phyloP scores from a whole-genome alignment of 176 grass and related monocot genomes.

The Oryza coarctata region DNA sequence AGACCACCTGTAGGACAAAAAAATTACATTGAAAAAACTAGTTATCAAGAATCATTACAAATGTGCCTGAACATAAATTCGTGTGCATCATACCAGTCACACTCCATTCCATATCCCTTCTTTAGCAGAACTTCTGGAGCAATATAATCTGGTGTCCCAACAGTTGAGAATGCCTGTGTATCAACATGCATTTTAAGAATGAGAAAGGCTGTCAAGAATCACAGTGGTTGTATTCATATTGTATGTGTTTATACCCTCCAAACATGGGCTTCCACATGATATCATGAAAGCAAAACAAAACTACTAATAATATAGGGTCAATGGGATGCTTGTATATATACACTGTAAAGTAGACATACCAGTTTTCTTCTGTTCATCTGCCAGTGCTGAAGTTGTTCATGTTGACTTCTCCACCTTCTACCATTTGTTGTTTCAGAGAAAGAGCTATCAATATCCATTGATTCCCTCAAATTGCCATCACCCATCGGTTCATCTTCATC shows the following conservation, averaged over 20 bases:
- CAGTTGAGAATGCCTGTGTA: conserved; percentile 90
- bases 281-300: conserved; percentile 17
- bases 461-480: conserved; percentile 81
- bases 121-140: conserved; percentile 97
- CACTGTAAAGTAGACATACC: conserved; percentile 45
- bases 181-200: conserved; percentile 35
- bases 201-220: conserved; percentile 20
- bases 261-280: conserved; percentile 2
- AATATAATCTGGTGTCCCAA: conserved; percentile 98
- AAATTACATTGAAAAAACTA: background rate
- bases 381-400: conserved; percentile 97
- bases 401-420: conserved; percentile 82
- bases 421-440: conserved; percentile 67
- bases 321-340: background rate
- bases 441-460: conserved; percentile 85
- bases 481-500: conserved; percentile 92
- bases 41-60: conserved; percentile 10
- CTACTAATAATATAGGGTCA: background rate
- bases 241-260: background rate
- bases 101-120: conserved; percentile 99
- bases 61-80: conserved; percentile 8
- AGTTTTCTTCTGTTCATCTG: conserved; percentile 92
- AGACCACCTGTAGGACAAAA: conserved; percentile 74
- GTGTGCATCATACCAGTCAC: conserved; percentile 72
- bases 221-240: background rate